Conservation (phyloP, 2,329 filamentous ascomycete species). For the Myriosclerotinia duriaeana region DNA sequence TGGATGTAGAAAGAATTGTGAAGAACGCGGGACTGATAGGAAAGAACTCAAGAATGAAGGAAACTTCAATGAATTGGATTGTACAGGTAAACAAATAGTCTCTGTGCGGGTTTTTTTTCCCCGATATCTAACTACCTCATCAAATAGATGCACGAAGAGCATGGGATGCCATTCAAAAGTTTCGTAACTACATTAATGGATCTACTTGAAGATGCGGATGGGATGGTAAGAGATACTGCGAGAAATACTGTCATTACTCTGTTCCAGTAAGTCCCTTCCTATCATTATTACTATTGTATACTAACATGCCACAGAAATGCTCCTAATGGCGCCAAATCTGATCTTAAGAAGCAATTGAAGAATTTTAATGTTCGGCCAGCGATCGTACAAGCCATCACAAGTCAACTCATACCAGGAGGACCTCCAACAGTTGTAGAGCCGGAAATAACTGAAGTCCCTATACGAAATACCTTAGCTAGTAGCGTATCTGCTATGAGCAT, state of each 20-base stretch:
- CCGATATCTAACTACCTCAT: slow-evolving; percentile 6
- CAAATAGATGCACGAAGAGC: slow-evolving; percentile 72
- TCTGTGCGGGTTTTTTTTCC: not conserved
- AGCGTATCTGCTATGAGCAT: slow-evolving; percentile 50
- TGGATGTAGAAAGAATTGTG: slow-evolving; percentile 77
- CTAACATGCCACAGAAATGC: slow-evolving; percentile 57
- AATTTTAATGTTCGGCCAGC: slow-evolving; percentile 82
- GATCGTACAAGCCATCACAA: slow-evolving; percentile 78
- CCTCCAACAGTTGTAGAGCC: slow-evolving; percentile 36
- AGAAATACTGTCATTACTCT: slow-evolving; percentile 83
- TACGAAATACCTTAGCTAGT: slow-evolving; percentile 49
- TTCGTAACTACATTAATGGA: slow-evolving; percentile 84
- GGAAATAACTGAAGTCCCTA: slow-evolving; percentile 43
- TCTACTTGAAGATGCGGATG: slow-evolving; percentile 85
- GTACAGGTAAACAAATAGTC: slow-evolving; percentile 57
- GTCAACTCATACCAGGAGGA: slow-evolving; percentile 62
- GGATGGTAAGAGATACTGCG: slow-evolving; percentile 79
- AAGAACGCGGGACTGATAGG: slow-evolving; percentile 75
- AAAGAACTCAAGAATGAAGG: slow-evolving; percentile 81
- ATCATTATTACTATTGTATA: not conserved
- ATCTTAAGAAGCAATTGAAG: slow-evolving; percentile 82
- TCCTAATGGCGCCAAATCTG: slow-evolving; percentile 79
- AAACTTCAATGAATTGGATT: slow-evolving; percentile 82
- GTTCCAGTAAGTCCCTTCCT: slow-evolving; percentile 60
- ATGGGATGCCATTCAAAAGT: slow-evolving; percentile 74